Evolutionary conservation across 2,329 filamentous ascomycete species (phyloP), one percentile per base, ranked within the genome.

Genomic region (Colletotrichum agaves): DNA sequence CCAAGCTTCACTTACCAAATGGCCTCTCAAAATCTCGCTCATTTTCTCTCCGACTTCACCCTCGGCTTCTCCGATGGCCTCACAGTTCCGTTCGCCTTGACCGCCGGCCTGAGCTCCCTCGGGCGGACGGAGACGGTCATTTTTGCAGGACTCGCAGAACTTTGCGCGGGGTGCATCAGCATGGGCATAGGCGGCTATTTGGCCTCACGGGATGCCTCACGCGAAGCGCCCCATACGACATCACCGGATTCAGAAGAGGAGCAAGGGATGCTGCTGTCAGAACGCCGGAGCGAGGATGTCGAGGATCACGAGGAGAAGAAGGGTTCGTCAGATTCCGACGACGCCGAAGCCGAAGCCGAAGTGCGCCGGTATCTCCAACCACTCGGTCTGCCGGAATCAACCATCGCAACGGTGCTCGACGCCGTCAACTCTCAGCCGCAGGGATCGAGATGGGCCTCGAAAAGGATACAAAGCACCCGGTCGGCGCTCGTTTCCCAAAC

Each of bases 151-250:
- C 78, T 92, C 31, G 90, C 90, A 0, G 91, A 93, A 76, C 82
- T 93, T 43, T 90, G 91, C 68, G 89, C 90, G 0, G 90, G 91
- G 2, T 87, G 88, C 52, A 91, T 93, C 67, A 91, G 88, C 50
- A 93, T 93, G 91, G 91, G 90, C 3, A 84, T 93, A 13, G 89
- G 91, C 17, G 90, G 89, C 12, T 93, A 90, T 73, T 79, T 93
- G 1, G 88, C 89, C 1, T 88, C 89, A 61, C 79, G 74, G 73
- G 85, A 73, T 43, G 77, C 79, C 13, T 43, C 74, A 27, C 72
- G 70, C 8, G 43, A 69, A 10, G 2, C 52, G 2, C 39, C 0
- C 43, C 47, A 1, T 3, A 11, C 1, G 71, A 73, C 12, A 70
- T 74, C 47, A 2, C 10, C 6, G 4, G 41, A 39, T 41, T n/a